These are phyloP conservation scores for Hypoxylon cercidicola DNA, from an alignment of 495 filamentous ascomycete species.

Conservation along the genomic window DNA sequence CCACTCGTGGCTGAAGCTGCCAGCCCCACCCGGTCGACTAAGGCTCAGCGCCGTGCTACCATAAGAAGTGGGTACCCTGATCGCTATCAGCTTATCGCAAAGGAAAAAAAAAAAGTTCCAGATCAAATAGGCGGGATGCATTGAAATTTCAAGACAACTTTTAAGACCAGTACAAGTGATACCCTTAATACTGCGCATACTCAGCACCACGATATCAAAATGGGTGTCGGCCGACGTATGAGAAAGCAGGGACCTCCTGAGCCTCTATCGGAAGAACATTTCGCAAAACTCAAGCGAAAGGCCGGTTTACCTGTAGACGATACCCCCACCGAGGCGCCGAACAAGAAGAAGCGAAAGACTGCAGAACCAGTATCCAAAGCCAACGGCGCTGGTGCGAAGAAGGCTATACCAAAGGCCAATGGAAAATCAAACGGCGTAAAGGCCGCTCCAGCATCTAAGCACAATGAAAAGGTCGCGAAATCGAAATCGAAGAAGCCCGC, in stretches of 20 bases:
- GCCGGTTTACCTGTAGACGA: slow-evolving; percentile 65
- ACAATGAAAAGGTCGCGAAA: slow-evolving; percentile 54
- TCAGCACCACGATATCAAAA: slow-evolving; percentile 55
- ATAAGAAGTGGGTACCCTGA: slow-evolving; percentile 10
- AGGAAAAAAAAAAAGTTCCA: slow-evolving; percentile 38
- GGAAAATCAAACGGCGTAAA: slow-evolving; percentile 53
- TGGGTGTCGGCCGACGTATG: slow-evolving; percentile 93
- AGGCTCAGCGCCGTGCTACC: not conserved
- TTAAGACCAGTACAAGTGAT: slow-evolving; percentile 13
- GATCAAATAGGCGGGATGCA: slow-evolving; percentile 15
- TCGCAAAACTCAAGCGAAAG: slow-evolving; percentile 81
- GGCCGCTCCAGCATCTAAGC: slow-evolving; percentile 36
- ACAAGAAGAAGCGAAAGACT: slow-evolving; percentile 76
- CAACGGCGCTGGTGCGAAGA: slow-evolving; percentile 41
- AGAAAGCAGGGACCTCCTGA: slow-evolving; percentile 92
- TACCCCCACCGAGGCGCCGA: slow-evolving; percentile 50
- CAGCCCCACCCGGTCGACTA: not conserved
- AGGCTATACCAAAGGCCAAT: slow-evolving; percentile 46
- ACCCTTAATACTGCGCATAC: slow-evolving; percentile 12
- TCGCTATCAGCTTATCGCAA: slow-evolving; percentile 46
- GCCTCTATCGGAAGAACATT: slow-evolving; percentile 81
- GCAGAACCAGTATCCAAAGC: slow-evolving; percentile 58
- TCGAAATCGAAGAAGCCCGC: slow-evolving; percentile 60
- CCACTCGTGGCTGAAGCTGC: slow-evolving; percentile 46
- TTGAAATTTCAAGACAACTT: slow-evolving; percentile 24